These are phyloP conservation scores for Diaporthe sp. DNA, from an alignment of 2,329 filamentous ascomycete genomes.

Conservation along the genomic window DNA sequence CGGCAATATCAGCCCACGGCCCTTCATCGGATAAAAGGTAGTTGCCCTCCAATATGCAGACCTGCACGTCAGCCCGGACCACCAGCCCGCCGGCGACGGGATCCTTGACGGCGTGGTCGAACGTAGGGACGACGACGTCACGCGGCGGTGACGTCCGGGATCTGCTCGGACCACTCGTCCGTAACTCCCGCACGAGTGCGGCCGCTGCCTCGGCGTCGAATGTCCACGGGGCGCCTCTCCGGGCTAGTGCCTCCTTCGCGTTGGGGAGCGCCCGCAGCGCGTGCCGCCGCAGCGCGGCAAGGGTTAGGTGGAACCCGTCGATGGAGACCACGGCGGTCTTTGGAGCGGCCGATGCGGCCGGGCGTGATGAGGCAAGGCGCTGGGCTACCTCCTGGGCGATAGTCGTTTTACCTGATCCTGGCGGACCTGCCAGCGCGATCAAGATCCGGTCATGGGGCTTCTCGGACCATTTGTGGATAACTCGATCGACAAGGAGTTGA, in stretches of 20 bases:
- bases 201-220: constrained; percentile 48
- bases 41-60: neutral
- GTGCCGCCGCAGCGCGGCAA: neutral
- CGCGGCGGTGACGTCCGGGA: neutral
- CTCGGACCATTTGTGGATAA: neutral
- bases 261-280: constrained; percentile 46
- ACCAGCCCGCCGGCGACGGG: neutral
- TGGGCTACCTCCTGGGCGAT: neutral
- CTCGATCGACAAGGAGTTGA: neutral
- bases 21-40: neutral
- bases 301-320: neutral
- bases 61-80: neutral
- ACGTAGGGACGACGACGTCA: neutral
- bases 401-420: neutral
- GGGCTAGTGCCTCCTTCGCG: constrained; percentile 48
- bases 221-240: constrained; percentile 52
- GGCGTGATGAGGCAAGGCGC: neutral
- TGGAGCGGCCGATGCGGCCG: neutral
- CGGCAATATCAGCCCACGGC: neutral
- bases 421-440: neutral
- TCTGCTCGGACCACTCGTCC: neutral
- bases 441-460: neutral
- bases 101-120: neutral
- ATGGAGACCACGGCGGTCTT: neutral
- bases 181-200: constrained; percentile 41